These are phyloP conservation scores for Inga leiocalycina DNA, from an alignment of 306 rosid species.

Conservation along the genomic window DNA sequence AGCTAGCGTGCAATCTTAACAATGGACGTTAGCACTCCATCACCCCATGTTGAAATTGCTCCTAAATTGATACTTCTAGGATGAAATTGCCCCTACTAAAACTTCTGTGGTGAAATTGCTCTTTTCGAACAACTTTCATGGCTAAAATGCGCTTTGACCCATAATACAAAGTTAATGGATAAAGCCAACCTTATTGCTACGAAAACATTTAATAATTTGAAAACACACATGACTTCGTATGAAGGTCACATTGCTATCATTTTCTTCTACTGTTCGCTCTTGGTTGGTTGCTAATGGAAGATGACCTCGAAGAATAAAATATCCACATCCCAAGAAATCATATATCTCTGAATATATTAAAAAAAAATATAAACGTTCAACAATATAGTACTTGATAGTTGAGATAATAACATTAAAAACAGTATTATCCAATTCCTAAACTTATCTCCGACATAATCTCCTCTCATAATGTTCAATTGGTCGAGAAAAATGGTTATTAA, in stretches of 20 bases:
- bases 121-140: too few relatives aligned
- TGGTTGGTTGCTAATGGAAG: conserved; percentile 16
- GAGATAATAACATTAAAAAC: neutral
- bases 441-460: neutral
- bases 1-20: too few relatives aligned
- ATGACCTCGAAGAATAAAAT: conserved; percentile 9
- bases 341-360: neutral
- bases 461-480: neutral
- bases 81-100: too few relatives aligned
- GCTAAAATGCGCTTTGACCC: too few relatives aligned
- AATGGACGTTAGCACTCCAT: too few relatives aligned
- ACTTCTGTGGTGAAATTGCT: too few relatives aligned
- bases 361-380: neutral
- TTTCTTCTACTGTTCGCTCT: conserved; percentile 10
- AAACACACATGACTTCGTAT: neutral
- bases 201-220: neutral
- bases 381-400: neutral
- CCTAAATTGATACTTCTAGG: too few relatives aligned
- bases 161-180: neutral
- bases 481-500: neutral
- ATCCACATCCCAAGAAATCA: neutral
- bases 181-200: conserved; percentile 13
- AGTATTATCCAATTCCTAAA: neutral
- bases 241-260: neutral
- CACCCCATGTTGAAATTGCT: too few relatives aligned